Evolutionary conservation across 257 asterid genomes (phyloP), one percentile per base, ranked within the genome.

Genomic region (Fraxinus excelsior): DNA sequence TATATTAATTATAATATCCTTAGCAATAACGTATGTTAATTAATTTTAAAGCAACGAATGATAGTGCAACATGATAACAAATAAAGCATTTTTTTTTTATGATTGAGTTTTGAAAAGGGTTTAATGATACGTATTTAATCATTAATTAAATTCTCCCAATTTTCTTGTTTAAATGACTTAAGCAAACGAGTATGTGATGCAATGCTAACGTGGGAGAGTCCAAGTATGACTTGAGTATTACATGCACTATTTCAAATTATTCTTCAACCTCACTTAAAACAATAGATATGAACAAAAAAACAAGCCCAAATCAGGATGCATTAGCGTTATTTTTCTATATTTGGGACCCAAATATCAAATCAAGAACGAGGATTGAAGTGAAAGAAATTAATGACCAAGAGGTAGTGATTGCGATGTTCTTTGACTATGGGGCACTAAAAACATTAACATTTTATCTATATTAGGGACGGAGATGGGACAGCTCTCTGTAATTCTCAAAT

Each of bases 141-240:
- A 56, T 56, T 37, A n/a, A 46, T 7, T 32, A 26, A 3, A 40
- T 23, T 40, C 0, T 0, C 3, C 21, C 25, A 40, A 21, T 10
- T 71, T 42, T 23, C 35, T 49, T 25, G 60, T 35, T 32, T 32
- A 25, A 35, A 66, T 71, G 73, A 74, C 70, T n/a, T 51, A 1
- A 67, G 69, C 64, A 64, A 78, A 46, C 79, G n/a, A 25, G n/a
- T 51, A 10, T 31, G 64, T 84, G 88, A 79, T 25, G 84, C 38
- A 76, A 23, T 64, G 80, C 80, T 84, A 67, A 70, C 84, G 37
- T 73, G 2, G 49, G 18, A 11, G 49, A 37, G 42, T 37, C 12
- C 42, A 37, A 37, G 42, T 37, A 37, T 37, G 40, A 40, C 16
- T 40, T 40, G 46, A 10, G 46, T 40, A 10, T 9, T 10, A 9